phyloP scores from a whole-genome alignment of 2,329 filamentous ascomycete genomes.

The Venturia carpophila region DNA sequence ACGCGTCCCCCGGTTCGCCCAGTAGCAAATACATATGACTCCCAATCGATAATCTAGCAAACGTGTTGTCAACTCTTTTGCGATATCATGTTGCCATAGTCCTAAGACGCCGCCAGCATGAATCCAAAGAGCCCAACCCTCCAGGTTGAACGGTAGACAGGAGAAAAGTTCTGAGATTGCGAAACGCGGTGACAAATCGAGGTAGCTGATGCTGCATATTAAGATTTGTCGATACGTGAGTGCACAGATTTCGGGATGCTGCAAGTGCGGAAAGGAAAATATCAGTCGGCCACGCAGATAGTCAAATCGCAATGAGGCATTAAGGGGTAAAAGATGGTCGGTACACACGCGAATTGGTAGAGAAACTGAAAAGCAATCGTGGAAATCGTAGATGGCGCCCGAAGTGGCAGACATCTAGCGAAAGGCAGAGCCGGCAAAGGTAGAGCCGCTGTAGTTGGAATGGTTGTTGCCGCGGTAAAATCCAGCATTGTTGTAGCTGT shows the following conservation, averaged over 20 bases:
- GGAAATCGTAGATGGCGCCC: neutral
- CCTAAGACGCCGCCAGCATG: conserved; percentile 12
- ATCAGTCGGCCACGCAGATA: neutral
- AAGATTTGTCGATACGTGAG: conserved; percentile 31
- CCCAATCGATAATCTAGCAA: conserved; percentile 10
- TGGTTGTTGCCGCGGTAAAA: neutral
- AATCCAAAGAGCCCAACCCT: conserved; percentile 13
- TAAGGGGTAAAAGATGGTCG: neutral
- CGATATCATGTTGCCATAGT: conserved; percentile 14
- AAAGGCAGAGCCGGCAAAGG: neutral
- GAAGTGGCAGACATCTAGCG: neutral
- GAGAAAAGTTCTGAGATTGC: conserved; percentile 14
- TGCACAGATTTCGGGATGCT: conserved; percentile 50
- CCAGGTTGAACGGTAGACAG: conserved; percentile 11
- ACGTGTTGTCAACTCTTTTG: conserved; percentile 2
- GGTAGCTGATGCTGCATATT: neutral
- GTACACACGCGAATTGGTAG: neutral
- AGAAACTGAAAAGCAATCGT: neutral
- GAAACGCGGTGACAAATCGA: conserved; percentile 9
- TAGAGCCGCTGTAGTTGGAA: neutral
- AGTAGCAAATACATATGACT: conserved; percentile 5
- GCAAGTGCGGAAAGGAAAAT: conserved; percentile 55
- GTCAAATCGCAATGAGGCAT: neutral
- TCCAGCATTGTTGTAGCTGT: conserved; percentile 3
- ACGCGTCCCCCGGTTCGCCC: neutral